Percentiles rank a stretch among this genome's conserved stretches.
Conservation (phyloP, 78 protist species). For the Emiliania huxleyi region DNA sequence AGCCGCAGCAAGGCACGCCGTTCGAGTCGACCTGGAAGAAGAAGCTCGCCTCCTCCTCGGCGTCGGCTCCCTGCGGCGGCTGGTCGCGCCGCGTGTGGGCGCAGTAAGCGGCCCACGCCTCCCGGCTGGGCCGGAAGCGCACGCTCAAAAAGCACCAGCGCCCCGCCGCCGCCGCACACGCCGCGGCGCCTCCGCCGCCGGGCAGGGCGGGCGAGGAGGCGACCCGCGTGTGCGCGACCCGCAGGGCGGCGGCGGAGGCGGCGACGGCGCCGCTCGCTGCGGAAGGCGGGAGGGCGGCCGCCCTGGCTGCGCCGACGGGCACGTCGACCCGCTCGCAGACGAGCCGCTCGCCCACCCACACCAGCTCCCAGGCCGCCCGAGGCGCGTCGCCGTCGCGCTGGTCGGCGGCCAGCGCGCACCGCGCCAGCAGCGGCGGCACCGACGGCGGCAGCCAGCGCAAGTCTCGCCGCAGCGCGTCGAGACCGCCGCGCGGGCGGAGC, state of each 20-base stretch:
- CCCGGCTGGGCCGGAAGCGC: not conserved
- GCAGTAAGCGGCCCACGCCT: not conserved
- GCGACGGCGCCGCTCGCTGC: no score
- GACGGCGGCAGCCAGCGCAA: not conserved
- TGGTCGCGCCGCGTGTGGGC: slow-evolving; percentile 17
- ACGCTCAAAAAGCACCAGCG: not conserved
- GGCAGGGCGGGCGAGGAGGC: not conserved
- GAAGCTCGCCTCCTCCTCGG: no score
- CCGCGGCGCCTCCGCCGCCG: not conserved
- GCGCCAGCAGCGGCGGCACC: slow-evolving; percentile 2
- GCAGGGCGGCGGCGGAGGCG: no score
- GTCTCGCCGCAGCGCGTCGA: not conserved
- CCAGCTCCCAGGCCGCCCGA: no score
- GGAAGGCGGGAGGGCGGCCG: no score
- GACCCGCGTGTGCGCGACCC: no score
- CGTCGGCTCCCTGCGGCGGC: no score
- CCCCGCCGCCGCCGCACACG: not conserved
- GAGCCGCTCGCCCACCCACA: not conserved
- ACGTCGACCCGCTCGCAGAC: not conserved
- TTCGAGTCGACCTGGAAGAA: no score
- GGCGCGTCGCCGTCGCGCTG: not conserved
- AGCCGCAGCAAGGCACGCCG: no score
- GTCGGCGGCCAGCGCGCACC: not conserved
- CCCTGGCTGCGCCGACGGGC: not conserved
- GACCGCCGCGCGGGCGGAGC: not conserved